Conservation (phyloP, 306 rosid genomes). For the Styphnolobium japonicum region DNA sequence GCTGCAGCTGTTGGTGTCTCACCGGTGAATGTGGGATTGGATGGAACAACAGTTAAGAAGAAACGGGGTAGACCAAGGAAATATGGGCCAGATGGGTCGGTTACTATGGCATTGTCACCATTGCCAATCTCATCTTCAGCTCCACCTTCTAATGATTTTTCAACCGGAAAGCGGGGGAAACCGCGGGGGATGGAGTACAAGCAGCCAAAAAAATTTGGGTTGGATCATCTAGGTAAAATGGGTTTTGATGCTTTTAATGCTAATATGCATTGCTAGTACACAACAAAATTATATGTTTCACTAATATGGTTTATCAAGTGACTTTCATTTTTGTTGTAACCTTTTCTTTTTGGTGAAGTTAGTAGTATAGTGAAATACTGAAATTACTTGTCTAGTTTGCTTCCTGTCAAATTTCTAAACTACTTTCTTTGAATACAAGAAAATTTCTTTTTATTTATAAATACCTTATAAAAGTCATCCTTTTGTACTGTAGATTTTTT, state of each 20-base stretch:
- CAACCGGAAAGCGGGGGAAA: slow-evolving; percentile 58
- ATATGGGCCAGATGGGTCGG: slow-evolving; percentile 76
- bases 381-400: slow-evolving; percentile 9
- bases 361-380: background rate
- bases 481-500: background rate
- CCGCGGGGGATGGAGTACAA: slow-evolving; percentile 55
- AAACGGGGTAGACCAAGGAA: slow-evolving; percentile 92
- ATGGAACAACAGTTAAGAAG: slow-evolving; percentile 53
- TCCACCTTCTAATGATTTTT: slow-evolving; percentile 42
- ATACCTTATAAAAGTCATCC: background rate
- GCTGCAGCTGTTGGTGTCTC: slow-evolving; percentile 33
- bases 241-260: slow-evolving; percentile 1
- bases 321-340: background rate
- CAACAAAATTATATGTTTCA: background rate
- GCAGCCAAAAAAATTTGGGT: slow-evolving; percentile 52
- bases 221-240: slow-evolving; percentile 62
- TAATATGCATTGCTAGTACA: background rate
- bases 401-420: slow-evolving; percentile 1
- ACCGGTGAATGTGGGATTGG: slow-evolving; percentile 52
- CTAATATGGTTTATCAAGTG: slow-evolving; percentile 12
- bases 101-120: slow-evolving; percentile 73
- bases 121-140: slow-evolving; percentile 66
- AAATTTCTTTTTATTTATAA: background rate
- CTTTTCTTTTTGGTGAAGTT: background rate
- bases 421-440: background rate